Evolutionary conservation across 1,139 yeast genomes (phyloP), one percentile per base, ranked within the genome.

Genomic region (Eremothecium coryli): DNA sequence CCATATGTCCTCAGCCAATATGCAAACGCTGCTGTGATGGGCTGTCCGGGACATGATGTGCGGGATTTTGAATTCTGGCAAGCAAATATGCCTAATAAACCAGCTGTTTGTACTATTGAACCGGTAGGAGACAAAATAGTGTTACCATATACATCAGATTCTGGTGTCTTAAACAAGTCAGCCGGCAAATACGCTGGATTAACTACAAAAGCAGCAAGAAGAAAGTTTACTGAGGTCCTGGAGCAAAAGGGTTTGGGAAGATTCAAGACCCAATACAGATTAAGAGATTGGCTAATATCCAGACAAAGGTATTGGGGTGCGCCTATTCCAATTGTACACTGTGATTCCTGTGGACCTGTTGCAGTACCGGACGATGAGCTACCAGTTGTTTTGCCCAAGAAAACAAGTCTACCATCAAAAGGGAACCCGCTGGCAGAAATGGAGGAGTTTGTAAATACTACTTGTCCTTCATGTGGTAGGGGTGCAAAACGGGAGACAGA

Each of bases 291-390:
- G 98, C 68, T 90, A 23, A 81, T 90, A 28, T 79, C 93, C 52
- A 73, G 98, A 49, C 98, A 90, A 60, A 65, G 98, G 40, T 90
- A 82, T 56, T 90, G 98, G 98, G 98, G 98, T 18, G 93, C 97
- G 0, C 98, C 98, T 3, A 90, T 90, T 38, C 98, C 98, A 2
- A 84, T 90, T 23, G 65, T 90, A 16, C 93, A 90, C 49, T 90
- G 98, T 61, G 69, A 69, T 6, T 47, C 59, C 4, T 90, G 98
- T 66, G 98, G 98, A 1, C 63, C 78, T 0, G 95, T 85, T 2
- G 81, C 96, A 0, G 96, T 88, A 12, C 95, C 95, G 0, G 94
- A 82, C 30, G 62, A 71, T 4, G 76, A 88, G 16, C 66, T 90
- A 16, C 98, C 98, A 0, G 96, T 90, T 0, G 38, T 65, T 22